Conservation (phyloP, 1,284 basidiomycete genomes). For the Leccinum huronense region DNA sequence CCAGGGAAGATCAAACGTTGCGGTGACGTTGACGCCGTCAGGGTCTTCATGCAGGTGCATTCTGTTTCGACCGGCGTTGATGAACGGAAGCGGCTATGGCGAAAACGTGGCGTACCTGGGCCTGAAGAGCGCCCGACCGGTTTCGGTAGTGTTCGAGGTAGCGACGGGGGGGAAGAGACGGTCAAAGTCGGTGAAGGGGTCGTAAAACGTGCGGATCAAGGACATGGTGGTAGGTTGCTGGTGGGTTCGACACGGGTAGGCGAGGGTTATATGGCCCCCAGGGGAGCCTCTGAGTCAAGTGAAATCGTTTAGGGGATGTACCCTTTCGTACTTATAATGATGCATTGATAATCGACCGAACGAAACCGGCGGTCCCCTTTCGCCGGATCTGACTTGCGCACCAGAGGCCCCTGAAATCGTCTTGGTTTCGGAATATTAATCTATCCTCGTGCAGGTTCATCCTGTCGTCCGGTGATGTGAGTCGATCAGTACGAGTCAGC, state of each 20-base stretch:
- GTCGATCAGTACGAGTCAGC: too few species aligned
- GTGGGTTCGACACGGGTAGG: background rate
- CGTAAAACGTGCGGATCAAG: conserved; percentile 41
- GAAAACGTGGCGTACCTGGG: conserved; percentile 27
- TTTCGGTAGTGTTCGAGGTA: conserved; percentile 11
- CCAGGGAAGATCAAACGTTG: conserved; percentile 52
- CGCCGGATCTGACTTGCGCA: too few species aligned
- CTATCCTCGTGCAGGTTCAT: too few species aligned
- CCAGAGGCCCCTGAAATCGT: too few species aligned
- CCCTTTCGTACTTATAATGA: background rate
- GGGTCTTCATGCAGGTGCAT: conserved; percentile 49
- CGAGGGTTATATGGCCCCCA: background rate
- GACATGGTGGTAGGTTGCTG: conserved; percentile 29
- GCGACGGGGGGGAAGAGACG: conserved; percentile 39
- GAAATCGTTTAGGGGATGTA: background rate
- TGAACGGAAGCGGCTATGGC: background rate
- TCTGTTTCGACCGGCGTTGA: conserved; percentile 27
- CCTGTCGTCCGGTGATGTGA: too few species aligned
- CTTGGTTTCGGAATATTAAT: too few species aligned
- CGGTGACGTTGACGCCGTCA: conserved; percentile 42
- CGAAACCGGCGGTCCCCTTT: too few species aligned
- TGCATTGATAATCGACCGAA: too few species aligned
- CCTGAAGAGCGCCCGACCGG: conserved; percentile 20
- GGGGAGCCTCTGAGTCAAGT: too few species aligned
- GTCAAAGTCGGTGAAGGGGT: conserved; percentile 52